Evolutionary conservation across 768 basidiomycete species (phyloP), one percentile per base, ranked within the genome.

Genomic region (Rhodotorula kratochvilovae): DNA sequence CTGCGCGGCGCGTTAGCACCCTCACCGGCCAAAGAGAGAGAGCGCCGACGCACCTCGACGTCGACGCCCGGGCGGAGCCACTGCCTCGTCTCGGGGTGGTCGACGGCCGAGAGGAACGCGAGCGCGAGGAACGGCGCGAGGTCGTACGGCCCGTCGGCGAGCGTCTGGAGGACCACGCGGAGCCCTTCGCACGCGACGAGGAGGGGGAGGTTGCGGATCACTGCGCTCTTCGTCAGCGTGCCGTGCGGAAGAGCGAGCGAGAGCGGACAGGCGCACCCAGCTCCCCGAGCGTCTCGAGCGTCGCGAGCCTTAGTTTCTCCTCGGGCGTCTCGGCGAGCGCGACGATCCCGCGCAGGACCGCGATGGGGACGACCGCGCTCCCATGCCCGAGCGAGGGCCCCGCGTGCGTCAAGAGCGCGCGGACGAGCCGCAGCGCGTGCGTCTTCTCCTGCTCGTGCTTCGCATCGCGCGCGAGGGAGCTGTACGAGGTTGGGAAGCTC

Each of bases 261-360:
- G 19, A 25, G n/a, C n/a, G n/a, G n/a, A n/a, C n/a, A n/a, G n/a
- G 25, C 90, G 75, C 73, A 94, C 94, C 82, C 61, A 98, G 90
- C 82, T 98, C 96, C 0, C 90, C 85, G 64, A 99, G 81, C 0
- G 91, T 96, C 80, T 93, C 88, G 43, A 97, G 84, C 57, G 88
- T 90, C 60, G 92, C 86, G 2, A 85, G 83, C 67, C 89, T 84
- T 77, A 98, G 90, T 1, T 90, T 88, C 77, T 98, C 96, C 74
- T 98, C 96, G 17, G 86, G 84, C 67, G 92, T 90, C 79, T 99
- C 96, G 0, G 94, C 92, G 21, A 96, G 86, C 16, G 94, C 91
- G 51, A 97, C 87, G n/a, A 98, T 82, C 19, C 91, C 90, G 43
- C 96, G 86, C 82, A 97, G 86, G 61, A 92, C 85, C 39, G 87